Base-by-base conservation (phyloP, 2,329 filamentous ascomycete genomes). In the Fusarium cyanostomum region DNA sequence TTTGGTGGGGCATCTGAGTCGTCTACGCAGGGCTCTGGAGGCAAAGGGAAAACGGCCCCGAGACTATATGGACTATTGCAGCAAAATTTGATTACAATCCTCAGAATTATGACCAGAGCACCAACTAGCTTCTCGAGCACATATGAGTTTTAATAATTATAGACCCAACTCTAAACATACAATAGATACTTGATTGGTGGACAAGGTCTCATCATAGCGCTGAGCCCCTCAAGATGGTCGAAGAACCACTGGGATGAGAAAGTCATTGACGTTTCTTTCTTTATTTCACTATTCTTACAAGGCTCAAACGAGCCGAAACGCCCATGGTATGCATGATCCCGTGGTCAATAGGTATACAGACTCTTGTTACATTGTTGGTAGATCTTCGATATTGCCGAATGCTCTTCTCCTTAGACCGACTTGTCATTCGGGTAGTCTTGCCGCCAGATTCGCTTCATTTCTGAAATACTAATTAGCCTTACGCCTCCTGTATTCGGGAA, bases 361-460 rank as follows among this genome's bases (percentile, higher is more conserved):
- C 52, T 69, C 62, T 69, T 72, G 57, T 63, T 71, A 69, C 72
- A 72, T 50, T 70, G 43, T 67, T 59, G 46, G 45, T 69, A 62
- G 64, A 69, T 68, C 52, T 45, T 65, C 42, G 45, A 60, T 45
- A 35, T 64, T 64, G 51, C 49, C 49, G 45, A 43, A 52, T 56
- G 45, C 37, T 50, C 56, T 56, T 57, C 49, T 24, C 18, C 53
- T 69, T 69, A 74, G 48, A 77, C 67, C 10, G 74, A 65, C 56
- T 72, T 77, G 45, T 76, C 73, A 24, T 67, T 69, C 8, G 75
- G 71, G 58, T 76, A 75, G 16, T 79, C 77, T 31, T 78, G 69
- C 27, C 73, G 74, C 78, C 79, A 81, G 67, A 83, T 76, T 24
- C 73, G 75, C 63, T 76, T 79, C 72, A 84, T 80, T 50, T 82